These are phyloP conservation scores for Schoenoplectus triqueter DNA, from an alignment of 202 grass and related monocot genomes.

Conservation along the genomic window DNA sequence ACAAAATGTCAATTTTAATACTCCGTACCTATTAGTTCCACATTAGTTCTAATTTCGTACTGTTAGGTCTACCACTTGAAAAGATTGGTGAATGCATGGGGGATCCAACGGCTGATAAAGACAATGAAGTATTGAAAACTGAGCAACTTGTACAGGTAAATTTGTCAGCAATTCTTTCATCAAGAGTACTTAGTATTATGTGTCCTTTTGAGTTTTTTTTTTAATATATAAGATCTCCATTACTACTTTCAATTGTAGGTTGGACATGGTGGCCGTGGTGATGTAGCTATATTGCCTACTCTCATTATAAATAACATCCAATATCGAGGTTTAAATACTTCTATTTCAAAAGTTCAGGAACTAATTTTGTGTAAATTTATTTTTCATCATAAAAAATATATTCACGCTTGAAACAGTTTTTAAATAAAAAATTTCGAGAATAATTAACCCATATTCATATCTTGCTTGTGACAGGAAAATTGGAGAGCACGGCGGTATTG, in stretches of 20 bases:
- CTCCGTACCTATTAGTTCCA: not conserved
- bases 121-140: slow-evolving; percentile 71
- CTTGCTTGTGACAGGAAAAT: slow-evolving; percentile 48
- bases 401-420: not conserved
- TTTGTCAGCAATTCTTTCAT: not conserved
- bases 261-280: slow-evolving; percentile 63
- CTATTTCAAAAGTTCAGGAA: slow-evolving; percentile 4
- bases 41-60: not conserved
- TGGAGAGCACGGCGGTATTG: slow-evolving; percentile 70
- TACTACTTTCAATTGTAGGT: slow-evolving; percentile 49
- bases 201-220: not conserved
- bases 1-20: not conserved
- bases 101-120: slow-evolving; percentile 63
- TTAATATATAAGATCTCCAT: not conserved
- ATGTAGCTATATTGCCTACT: slow-evolving; percentile 88
- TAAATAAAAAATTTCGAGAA: not conserved
- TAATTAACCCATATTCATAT: slow-evolving; percentile 4
- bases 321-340: slow-evolving; percentile 59
- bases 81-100: slow-evolving; percentile 76
- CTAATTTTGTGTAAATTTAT: not conserved
- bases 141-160: slow-evolving; percentile 72
- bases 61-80: slow-evolving; percentile 61
- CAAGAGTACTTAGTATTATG: not conserved
- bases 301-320: slow-evolving; percentile 90
- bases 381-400: slow-evolving; percentile 19